Evolutionary conservation across 805 yeast genomes (phyloP).

Genomic region (Kazachstania taianensis): DNA sequence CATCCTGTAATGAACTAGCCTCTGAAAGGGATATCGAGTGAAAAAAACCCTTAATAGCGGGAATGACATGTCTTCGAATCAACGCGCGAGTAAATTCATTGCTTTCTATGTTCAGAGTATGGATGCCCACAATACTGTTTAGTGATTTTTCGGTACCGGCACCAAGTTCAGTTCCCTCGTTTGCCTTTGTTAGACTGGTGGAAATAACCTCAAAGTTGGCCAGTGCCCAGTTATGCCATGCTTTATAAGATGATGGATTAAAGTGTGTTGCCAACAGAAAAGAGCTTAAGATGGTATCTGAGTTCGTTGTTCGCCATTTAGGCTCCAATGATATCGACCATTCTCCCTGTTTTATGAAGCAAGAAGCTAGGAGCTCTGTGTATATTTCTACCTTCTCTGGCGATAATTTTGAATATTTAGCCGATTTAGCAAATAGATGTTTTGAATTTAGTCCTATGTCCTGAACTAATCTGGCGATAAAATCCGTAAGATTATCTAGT

Average conservation of each 20-base stretch:
- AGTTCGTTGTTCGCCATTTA: constrained; percentile 69
- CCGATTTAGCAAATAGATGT: constrained; percentile 79
- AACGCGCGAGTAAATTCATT: constrained; percentile 38
- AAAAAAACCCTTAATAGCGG: constrained; percentile 93
- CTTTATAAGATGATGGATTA: constrained; percentile 89
- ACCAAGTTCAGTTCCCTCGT: too few species aligned
- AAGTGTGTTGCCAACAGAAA: constrained; percentile 91
- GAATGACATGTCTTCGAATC: constrained; percentile 81
- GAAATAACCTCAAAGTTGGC: constrained; percentile 95
- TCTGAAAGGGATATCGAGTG: constrained; percentile 83
- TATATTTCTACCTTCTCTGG: constrained; percentile 70
- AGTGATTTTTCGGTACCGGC: constrained; percentile 4
- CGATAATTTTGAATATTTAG: constrained; percentile 33
- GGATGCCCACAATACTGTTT: constrained; percentile 23
- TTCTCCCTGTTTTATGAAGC: constrained; percentile 95
- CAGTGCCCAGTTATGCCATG: constrained; percentile 99
- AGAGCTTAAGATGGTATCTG: constrained; percentile 83
- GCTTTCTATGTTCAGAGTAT: constrained; percentile 18
- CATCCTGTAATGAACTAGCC: constrained; percentile 85
- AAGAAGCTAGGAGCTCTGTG: constrained; percentile 79
- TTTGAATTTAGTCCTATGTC: constrained; percentile 82
- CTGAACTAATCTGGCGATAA: constrained; percentile 81
- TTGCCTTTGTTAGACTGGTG: constrained; percentile 32
- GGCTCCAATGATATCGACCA: constrained; percentile 84
- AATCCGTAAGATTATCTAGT: constrained; percentile 71